Percentiles rank a stretch among this genome's conserved stretches.
phyloP scores from a whole-genome alignment of 768 basidiomycete genomes.

The Suillus alpinus region DNA sequence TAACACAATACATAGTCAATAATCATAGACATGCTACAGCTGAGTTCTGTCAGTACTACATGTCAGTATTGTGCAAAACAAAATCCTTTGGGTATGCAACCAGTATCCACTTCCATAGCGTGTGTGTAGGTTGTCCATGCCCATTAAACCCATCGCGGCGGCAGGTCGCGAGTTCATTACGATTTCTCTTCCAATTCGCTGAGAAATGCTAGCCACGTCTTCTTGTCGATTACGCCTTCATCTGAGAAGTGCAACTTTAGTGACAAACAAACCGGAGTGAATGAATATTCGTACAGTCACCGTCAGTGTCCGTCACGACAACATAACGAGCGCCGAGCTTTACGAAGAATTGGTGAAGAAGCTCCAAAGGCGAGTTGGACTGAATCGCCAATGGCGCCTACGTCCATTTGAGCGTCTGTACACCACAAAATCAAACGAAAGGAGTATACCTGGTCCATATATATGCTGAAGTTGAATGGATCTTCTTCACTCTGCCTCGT shows the following conservation, averaged over 20 bases:
- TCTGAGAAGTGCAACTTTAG: conserved; percentile 41
- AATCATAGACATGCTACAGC: background rate
- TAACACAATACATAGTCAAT: background rate
- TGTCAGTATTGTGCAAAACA: background rate
- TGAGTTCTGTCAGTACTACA: background rate
- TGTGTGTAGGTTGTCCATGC: background rate
- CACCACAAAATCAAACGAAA: background rate
- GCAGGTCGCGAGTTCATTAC: conserved; percentile 1
- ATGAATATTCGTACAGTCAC: conserved; percentile 58
- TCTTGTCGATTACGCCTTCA: conserved; percentile 91
- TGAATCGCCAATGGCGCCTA: conserved; percentile 87
- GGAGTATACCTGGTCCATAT: conserved; percentile 78
- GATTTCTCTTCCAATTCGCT: conserved; percentile 65
- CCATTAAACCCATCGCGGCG: background rate
- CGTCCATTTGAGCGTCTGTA: background rate
- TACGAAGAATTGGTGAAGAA: conserved; percentile 90
- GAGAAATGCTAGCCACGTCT: conserved; percentile 88
- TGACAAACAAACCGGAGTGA: conserved; percentile 6
- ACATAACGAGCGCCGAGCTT: conserved; percentile 93
- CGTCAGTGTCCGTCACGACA: conserved; percentile 77
- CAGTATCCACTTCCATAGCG: background rate
- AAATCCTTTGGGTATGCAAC: background rate
- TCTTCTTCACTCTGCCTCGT: conserved; percentile 34
- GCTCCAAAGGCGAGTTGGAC: conserved; percentile 82
- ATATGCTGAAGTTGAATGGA: conserved; percentile 78